phyloP scores from a whole-genome alignment of 176 grass and related monocot species.

The Thalia dealbata region DNA sequence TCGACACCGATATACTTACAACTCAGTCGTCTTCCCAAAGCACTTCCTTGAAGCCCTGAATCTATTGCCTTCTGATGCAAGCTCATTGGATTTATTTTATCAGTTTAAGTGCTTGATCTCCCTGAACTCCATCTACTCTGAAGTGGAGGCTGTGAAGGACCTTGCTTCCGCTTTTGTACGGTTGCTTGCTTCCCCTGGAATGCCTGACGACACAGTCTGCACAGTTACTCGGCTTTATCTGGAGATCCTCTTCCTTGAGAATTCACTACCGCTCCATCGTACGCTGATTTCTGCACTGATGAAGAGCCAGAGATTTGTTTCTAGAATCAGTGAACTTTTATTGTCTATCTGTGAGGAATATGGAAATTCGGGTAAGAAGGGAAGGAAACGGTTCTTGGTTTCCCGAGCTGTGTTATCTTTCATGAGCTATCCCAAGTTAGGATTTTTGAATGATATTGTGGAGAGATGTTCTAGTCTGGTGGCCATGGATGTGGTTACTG shows the following conservation, averaged over 20 bases:
- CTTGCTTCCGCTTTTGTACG: conserved; percentile 53
- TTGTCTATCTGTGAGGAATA: conserved; percentile 62
- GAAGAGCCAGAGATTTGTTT: conserved; percentile 53
- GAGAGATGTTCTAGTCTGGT: conserved; percentile 52
- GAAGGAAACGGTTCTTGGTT: conserved; percentile 63
- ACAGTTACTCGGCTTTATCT: conserved; percentile 49
- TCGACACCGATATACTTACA: conserved; percentile 80
- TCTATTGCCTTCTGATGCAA: conserved; percentile 24
- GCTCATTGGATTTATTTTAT: conserved; percentile 34
- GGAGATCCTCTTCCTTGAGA: conserved; percentile 87
- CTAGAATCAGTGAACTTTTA: conserved; percentile 46
- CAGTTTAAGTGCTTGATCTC: conserved; percentile 64
- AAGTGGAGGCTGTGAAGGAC: conserved; percentile 56
- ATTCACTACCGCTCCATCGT: conserved; percentile 71
- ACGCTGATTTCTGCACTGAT: conserved; percentile 70
- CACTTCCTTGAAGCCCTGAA: conserved; percentile 48
- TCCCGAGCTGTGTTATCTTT: conserved; percentile 66
- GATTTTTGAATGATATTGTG: conserved; percentile 68
- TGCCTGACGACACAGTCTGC: conserved; percentile 27
- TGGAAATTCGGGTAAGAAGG: conserved; percentile 43
- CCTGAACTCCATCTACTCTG: conserved; percentile 67
- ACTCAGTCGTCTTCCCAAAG: conserved; percentile 66
- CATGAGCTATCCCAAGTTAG: conserved; percentile 90
- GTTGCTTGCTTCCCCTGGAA: conserved; percentile 35
- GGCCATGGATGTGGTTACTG: conserved; percentile 62